Conservation (phyloP, 345 rosid species). For the Eutrema heterophyllum region DNA sequence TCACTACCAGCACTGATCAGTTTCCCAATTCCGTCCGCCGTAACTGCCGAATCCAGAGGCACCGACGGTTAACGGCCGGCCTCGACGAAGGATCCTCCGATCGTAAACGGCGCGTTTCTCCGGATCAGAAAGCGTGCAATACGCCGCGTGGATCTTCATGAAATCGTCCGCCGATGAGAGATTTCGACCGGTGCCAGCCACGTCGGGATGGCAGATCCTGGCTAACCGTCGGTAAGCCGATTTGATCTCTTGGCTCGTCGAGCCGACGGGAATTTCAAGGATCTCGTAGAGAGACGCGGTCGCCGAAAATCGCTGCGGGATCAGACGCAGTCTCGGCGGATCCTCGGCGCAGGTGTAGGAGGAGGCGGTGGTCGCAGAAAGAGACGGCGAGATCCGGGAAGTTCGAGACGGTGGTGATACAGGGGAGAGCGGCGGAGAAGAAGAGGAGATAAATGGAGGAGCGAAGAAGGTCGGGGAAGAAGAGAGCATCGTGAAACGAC, state of each 20-base stretch:
- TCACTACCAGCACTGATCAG: conserved; percentile 90
- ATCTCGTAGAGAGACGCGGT: conserved; percentile 57
- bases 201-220: conserved; percentile 72
- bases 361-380: conserved; percentile 8
- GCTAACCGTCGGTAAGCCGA: conserved; percentile 70
- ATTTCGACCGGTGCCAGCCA: conserved; percentile 34
- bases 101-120: conserved; percentile 75
- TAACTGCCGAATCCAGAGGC: conserved; percentile 37
- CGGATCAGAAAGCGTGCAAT: conserved; percentile 79
- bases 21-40: conserved; percentile 70
- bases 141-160: conserved; percentile 70
- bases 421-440: conserved; percentile 15
- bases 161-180: conserved; percentile 48
- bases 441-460: conserved; percentile 1
- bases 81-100: conserved; percentile 31
- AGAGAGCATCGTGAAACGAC: conserved; percentile 28
- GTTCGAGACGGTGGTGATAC: background rate
- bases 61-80: conserved; percentile 44
- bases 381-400: background rate
- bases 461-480: conserved; percentile 15
- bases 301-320: conserved; percentile 15
- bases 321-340: conserved; percentile 3
- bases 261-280: conserved; percentile 51
- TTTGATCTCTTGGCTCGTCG: conserved; percentile 67
- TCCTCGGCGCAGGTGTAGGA: conserved; percentile 5